Evolutionary conservation across 805 yeast species (phyloP), one percentile per base, ranked within the genome.

Genomic region (Yamadazyma paraphyllophila): DNA sequence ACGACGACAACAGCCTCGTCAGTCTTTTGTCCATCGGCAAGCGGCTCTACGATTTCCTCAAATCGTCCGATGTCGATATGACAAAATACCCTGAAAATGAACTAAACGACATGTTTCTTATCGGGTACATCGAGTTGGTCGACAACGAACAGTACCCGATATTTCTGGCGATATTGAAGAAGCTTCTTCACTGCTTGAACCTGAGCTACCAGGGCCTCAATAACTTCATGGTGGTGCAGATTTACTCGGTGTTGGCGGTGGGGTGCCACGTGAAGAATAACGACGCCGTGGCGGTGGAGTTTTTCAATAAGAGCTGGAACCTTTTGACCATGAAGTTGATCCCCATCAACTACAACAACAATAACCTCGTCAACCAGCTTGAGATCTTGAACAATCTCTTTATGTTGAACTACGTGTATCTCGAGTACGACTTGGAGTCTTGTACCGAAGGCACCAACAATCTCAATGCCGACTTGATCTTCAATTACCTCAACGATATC

Each of bases 401-500:
- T 29, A 54, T 77, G 15, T 56, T 80, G 27, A 61, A 75, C 25
- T 70, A 61, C 51, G 64, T 77, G 11, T 73, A 74, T 47, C 56
- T 77, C 39, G 62, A 66, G 24, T 67, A 67, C 55, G 65, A 73
- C 43, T 58, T 65, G 34, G 61, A 66, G 30, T 24, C 24, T 20
- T 20, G 12, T 29, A 36, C 38, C 17, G 16, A 41, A 8, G 20
- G 11, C 3, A 7, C 12, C 20, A 40, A 40, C 15, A 52, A 45
- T 15, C 50, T 63, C n/a, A 72, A 73, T 27, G 67, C 71, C 24
- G 78, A 75, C 44, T 69, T 77, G 30, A 63, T 78, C 5, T 63
- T 78, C 48, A 75, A 76, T 50, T 75, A 76, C 50, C 60, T 80
- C 41, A 76, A 78, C 52, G 77, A 77, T 47, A 71, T 74, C 12